These are phyloP conservation scores for Colletotrichum sp. DNA, from an alignment of 2,329 filamentous ascomycete species.

Conservation along the genomic window DNA sequence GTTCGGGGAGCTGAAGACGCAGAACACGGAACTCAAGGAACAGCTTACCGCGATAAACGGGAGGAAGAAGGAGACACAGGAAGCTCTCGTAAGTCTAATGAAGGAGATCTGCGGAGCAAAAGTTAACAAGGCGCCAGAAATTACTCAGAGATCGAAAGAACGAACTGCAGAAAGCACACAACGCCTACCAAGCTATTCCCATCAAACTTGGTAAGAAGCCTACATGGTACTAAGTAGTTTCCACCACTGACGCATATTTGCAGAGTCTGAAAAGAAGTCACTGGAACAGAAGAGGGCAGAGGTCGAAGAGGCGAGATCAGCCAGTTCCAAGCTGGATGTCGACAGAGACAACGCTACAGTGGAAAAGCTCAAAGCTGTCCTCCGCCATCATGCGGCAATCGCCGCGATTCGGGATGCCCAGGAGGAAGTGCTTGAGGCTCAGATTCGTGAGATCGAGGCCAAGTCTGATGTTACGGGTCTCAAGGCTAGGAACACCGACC, in stretches of 20 bases:
- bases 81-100: slow-evolving; percentile 32
- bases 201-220: slow-evolving; percentile 68
- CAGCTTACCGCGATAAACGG: slow-evolving; percentile 37
- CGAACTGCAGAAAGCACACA: slow-evolving; percentile 68
- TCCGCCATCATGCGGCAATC: slow-evolving; percentile 64
- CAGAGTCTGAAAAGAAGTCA: slow-evolving; percentile 33
- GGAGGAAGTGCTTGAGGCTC: slow-evolving; percentile 69
- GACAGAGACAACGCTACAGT: slow-evolving; percentile 61
- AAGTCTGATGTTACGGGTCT: slow-evolving; percentile 78
- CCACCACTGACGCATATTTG: not conserved
- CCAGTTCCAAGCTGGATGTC: slow-evolving; percentile 55
- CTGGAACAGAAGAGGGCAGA: slow-evolving; percentile 45
- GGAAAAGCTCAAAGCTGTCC: slow-evolving; percentile 57
- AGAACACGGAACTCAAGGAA: slow-evolving; percentile 44
- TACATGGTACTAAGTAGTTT: not conserved
- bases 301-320: slow-evolving; percentile 41
- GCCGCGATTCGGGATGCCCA: slow-evolving; percentile 66
- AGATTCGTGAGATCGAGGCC: slow-evolving; percentile 79
- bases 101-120: not conserved
- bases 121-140: slow-evolving; percentile 40
- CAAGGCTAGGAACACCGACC: slow-evolving; percentile 66
- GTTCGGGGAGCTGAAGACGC: slow-evolving; percentile 44
- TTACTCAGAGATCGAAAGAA: slow-evolving; percentile 67
- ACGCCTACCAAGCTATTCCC: slow-evolving; percentile 70
- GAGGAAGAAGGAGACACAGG: slow-evolving; percentile 23